Evolutionary conservation across 768 basidiomycete genomes (phyloP), one percentile per base, ranked within the genome.

Genomic region (Phaeotremella skinneri): DNA sequence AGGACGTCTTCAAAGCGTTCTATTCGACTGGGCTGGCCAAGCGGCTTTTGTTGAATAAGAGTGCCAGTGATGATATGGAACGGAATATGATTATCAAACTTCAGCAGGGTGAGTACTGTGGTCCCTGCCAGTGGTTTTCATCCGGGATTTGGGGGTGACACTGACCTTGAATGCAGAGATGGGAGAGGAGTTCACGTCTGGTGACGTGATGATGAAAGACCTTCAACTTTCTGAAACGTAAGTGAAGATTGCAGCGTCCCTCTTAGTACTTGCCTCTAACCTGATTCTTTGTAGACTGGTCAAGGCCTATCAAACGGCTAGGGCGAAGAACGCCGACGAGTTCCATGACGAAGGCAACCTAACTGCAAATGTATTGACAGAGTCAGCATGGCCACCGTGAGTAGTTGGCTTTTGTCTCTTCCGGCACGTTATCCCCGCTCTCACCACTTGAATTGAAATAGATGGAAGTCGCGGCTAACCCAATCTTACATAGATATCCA

Each of bases 1-100:
- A 98, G 77, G 96, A 99, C 69, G 84, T 93, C 6, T 99, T 99
- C 76, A 96, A 99, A 76, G 85, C 90, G 23, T 98, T 97, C 78
- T 99, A 99, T 80, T 96, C 97, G 76, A 82, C 82, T 23, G 96
- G 98, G 74, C 85, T 99, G 31, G 90, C 94, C 4, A 93, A 93
- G 76, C 90, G 96, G 31, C 82, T 99, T 9, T 82, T 98, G 37
- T 82, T 84, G n/a, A 85, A 84, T 25, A 87, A 92, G 23, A 93
- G 91, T 16, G 85, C 94, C 3, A 97, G 93, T 1, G 94, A 99
- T 68, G 96, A 99, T 77, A 94, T 96, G 21, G 96, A 99, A 72
- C 87, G 91, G 47, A 90, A 88, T 61, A 97, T 74, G 72, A 74
- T 74, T 49, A 43, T 67, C 17, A 88, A 88, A 76, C 80, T 99